A percentile compares a stretch with the other conserved stretches of the same genome.
Evolutionary conservation across 2,329 filamentous ascomycete species (phyloP).

Genomic region (Monosporascus sp.): DNA sequence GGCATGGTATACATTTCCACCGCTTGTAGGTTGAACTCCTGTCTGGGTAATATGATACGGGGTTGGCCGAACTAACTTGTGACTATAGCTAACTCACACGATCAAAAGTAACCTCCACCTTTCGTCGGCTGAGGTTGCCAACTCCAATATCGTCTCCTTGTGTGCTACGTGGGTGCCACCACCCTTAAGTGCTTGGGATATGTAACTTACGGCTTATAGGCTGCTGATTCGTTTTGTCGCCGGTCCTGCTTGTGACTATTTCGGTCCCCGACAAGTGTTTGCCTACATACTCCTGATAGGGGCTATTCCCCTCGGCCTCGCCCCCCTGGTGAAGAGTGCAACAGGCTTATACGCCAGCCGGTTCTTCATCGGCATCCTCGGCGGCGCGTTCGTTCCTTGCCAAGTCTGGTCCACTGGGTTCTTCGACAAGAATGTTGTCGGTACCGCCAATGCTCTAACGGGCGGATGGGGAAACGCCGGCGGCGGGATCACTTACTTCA

Average conservation of each 20-base stretch:
- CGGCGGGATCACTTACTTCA: constrained; percentile 87
- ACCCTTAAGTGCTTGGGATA: background rate
- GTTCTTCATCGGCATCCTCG: constrained; percentile 78
- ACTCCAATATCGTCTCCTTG: constrained; percentile 86
- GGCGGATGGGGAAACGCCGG: constrained; percentile 84
- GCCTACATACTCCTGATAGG: constrained; percentile 72
- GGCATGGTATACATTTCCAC: constrained; percentile 90
- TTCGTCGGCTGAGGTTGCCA: constrained; percentile 66
- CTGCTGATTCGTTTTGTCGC: constrained; percentile 72
- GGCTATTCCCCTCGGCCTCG: constrained; percentile 74
- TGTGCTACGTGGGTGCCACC: constrained; percentile 52
- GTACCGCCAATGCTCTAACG: constrained; percentile 79
- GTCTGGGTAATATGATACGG: constrained; percentile 1
- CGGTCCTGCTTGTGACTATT: constrained; percentile 80
- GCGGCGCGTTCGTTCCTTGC: constrained; percentile 75
- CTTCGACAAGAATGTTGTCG: constrained; percentile 88
- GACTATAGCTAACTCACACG: constrained; percentile 57
- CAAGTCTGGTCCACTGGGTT: constrained; percentile 92
- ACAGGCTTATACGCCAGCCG: constrained; percentile 65
- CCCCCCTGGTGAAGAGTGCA: constrained; percentile 67
- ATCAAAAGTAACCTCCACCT: constrained; percentile 76
- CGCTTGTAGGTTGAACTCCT: constrained; percentile 52
- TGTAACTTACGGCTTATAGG: constrained; percentile 27
- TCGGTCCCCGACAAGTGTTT: constrained; percentile 76
- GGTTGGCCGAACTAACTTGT: constrained; percentile 11